Base-by-base conservation (phyloP, 139 green algal genomes). In the Auxenochlorella pyrenoidosa region DNA sequence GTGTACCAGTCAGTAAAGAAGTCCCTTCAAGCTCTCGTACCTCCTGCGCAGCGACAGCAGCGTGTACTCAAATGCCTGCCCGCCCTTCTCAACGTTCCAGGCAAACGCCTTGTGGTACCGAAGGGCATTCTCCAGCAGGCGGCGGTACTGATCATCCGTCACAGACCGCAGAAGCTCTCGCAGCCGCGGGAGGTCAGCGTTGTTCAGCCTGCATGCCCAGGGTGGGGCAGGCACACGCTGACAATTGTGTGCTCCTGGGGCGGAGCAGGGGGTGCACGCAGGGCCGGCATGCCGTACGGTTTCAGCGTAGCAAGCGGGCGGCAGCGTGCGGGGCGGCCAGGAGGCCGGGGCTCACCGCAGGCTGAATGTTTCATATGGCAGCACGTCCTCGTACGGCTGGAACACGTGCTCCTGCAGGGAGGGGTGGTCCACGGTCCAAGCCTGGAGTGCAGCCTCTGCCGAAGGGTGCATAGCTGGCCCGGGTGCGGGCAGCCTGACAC, bases 331-430 rank as follows among this genome's bases (percentile, higher is more conserved):
- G 10, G 8, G 47, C 10, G 10, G 47, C 47, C 47, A 18, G 47
- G 6, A 10, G 10, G 47, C 47, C 47, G 47, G 47, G 47, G 47
- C 47, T 54, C 47, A 54, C 47, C 91, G 88, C 3, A 94, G 75
- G n/a, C 65, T 79, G 80, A 94, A 94, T 28, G 89, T 65, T 43
- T 93, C 65, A 82, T 94, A 94, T 3, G 92, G 92, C 82, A 94
- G 30, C 22, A 91, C 70, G 40, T 94, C 90, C 79, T 94, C 87
- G 63, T 82, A 92, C 2, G 85, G 87, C 87, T 94, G 89, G 40
- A 82, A 86, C 68, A 94, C 84, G 1, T 79, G 32, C 58, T 80
- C 54, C 38, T 44, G 72, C 34, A 28, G 36, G 38, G 22, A 2
- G 24, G 72, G 40, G 3, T 30, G 72, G 36, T 47, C 72, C 30